Evolutionary conservation across 495 filamentous ascomycete genomes (phyloP), one percentile per base, ranked within the genome.

Genomic region (Tuber indicum): DNA sequence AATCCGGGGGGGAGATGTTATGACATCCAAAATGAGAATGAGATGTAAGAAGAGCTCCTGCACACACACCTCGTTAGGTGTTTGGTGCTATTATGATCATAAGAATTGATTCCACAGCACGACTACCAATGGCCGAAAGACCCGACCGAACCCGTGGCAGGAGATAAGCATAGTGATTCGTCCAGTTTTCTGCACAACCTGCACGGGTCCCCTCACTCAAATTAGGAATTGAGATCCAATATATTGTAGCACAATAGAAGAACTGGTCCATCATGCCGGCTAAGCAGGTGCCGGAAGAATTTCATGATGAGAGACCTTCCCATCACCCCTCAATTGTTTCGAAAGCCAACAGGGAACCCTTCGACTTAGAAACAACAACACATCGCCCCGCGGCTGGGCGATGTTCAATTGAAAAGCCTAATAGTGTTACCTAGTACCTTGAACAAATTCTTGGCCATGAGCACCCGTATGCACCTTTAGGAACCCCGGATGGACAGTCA

Each of bases 1-100:
- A 32, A 66, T 66, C 58, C 32, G 58, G 58, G 58, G 58, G 58
- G 58, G 26, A 66, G 58, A 66, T 66, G 58, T 66, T 66, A 66
- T 66, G 26, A 66, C 58, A 36, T 36, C 14, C 26, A 32, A 36
- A 66, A 12, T 66, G 58, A 36, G 58, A 66, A 12, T 66, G 58
- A 36, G 58, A 36, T 32, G 58, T 36, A 8, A 66, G 32, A 32
- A 66, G 58, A 36, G 58, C 58, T 66, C 58, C 58, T 66, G 58
- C 26, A 14, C 58, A 14, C 58, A 36, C 14, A 32, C 12, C 58
- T 36, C 14, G n/a, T 32, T 32, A 4, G n/a, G n/a, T 36, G 14
- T 66, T 66, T 36, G 58, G 32, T 2, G 58, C 12, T 12, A 12
- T 66, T 19, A 26, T 12, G 17, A 16, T 66, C 58, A 19, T 26